Percentiles rank a stretch among this genome's conserved stretches.
These are phyloP conservation scores for Neofusicoccum cordaticola DNA, from an alignment of 2,329 filamentous ascomycete genomes.

Conservation along the genomic window DNA sequence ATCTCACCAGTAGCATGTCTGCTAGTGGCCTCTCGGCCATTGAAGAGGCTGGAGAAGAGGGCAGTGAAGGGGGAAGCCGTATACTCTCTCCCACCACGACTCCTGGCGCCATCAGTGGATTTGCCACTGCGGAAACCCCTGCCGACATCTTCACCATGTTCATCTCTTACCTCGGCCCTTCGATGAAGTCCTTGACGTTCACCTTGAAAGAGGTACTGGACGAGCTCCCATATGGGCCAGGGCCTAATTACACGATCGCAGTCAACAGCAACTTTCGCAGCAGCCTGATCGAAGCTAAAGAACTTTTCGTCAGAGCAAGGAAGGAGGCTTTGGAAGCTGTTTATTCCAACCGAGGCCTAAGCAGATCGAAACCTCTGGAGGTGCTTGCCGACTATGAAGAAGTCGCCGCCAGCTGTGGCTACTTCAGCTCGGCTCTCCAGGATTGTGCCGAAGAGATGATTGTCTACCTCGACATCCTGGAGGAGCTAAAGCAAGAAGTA, in stretches of 20 bases:
- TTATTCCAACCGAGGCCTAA: conserved; percentile 75
- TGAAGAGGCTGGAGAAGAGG: conserved; percentile 29
- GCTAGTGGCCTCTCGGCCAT: conserved; percentile 37
- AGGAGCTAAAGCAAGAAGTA: conserved; percentile 73
- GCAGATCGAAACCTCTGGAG: conserved; percentile 65
- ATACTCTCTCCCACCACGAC: background rate
- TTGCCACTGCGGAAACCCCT: conserved; percentile 49
- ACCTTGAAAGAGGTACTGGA: conserved; percentile 86
- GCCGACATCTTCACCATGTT: conserved; percentile 90
- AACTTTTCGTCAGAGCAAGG: conserved; percentile 73
- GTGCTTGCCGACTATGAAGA: conserved; percentile 94
- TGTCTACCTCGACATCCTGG: conserved; percentile 75
- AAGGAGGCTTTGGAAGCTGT: conserved; percentile 73
- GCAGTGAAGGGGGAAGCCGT: background rate
- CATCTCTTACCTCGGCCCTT: conserved; percentile 82
- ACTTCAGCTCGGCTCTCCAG: conserved; percentile 89
- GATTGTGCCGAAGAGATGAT: conserved; percentile 90
- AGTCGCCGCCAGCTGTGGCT: conserved; percentile 93
- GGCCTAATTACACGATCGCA: conserved; percentile 65
- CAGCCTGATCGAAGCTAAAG: conserved; percentile 76
- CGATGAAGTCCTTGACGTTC: conserved; percentile 93
- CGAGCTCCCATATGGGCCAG: conserved; percentile 75
- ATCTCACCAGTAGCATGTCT: conserved; percentile 30
- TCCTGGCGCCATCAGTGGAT: conserved; percentile 17
- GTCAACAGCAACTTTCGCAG: conserved; percentile 77